These are phyloP conservation scores for Fraxinus platypoda DNA, from an alignment of 305 asterid genomes.

Conservation along the genomic window DNA sequence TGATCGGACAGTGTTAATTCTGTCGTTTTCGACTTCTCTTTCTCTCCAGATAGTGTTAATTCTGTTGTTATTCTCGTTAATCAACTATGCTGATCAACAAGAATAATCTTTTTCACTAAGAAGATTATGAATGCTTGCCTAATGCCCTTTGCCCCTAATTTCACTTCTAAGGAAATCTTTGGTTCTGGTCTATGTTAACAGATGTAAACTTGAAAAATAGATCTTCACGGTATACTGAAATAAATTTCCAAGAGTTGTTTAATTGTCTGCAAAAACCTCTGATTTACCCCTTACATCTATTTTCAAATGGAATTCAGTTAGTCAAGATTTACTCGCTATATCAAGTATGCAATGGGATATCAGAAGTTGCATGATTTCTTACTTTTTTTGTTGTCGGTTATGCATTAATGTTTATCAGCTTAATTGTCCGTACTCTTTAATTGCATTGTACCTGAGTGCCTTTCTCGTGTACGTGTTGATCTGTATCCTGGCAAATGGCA, in stretches of 20 bases:
- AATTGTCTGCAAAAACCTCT: background rate
- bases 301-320: background rate
- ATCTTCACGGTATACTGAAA: no score
- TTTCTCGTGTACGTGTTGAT: background rate
- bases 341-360: background rate
- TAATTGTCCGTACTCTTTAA: background rate
- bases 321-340: background rate
- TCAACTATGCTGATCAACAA: background rate
- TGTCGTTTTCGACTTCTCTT: background rate
- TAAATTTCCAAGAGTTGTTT: background rate
- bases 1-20: background rate
- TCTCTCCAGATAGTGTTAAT: background rate
- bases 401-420: background rate
- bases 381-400: background rate
- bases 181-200: background rate
- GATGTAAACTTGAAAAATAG: background rate
- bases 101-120: background rate
- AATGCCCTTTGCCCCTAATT: background rate
- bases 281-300: background rate
- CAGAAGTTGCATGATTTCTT: background rate
- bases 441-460: background rate
- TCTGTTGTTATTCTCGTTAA: background rate
- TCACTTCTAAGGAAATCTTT: background rate
- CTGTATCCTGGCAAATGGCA: slow-evolving; percentile 13
- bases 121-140: background rate